Percentiles rank a stretch among this genome's conserved stretches.
Conservation (phyloP, 352 stramenopile species). For the Halophytophthora polymorphica region DNA sequence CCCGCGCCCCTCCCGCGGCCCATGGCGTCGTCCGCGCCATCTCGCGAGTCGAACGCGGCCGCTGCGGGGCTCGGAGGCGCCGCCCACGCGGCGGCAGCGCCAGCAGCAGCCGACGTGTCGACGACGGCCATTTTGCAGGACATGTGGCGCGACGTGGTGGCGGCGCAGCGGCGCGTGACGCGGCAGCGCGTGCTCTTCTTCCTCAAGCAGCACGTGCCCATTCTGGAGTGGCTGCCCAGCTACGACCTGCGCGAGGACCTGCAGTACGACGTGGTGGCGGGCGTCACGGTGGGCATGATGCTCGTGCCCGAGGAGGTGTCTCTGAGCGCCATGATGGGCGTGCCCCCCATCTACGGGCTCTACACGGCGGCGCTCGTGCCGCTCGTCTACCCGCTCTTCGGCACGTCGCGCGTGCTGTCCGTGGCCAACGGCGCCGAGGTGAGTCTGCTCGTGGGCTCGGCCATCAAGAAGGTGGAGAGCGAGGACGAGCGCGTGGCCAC, state of each 20-base stretch:
- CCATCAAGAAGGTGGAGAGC: conserved; percentile 47
- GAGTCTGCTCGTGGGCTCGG: conserved; percentile 58
- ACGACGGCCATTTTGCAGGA: background rate
- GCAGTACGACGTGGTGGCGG: conserved; percentile 64
- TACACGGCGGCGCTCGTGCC: conserved; percentile 71
- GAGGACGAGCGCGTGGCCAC: conserved; percentile 58
- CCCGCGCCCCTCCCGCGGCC: background rate
- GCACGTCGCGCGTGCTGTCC: conserved; percentile 54
- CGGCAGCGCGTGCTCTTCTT: conserved; percentile 35
- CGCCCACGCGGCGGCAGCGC: conserved; percentile 6
- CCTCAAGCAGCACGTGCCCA: conserved; percentile 56
- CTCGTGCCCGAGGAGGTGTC: conserved; percentile 91
- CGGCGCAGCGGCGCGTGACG: conserved; percentile 13
- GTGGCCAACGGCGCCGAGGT: conserved; percentile 69
- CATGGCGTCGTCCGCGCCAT: conserved; percentile 21
- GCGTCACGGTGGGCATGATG: conserved; percentile 87
- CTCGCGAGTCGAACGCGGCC: conserved; percentile 9
- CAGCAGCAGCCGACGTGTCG: background rate
- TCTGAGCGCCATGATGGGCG: conserved; percentile 87
- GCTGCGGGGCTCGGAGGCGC: conserved; percentile 7
- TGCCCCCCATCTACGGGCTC: conserved; percentile 64
- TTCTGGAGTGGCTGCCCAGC: conserved; percentile 65
- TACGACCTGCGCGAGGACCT: conserved; percentile 64
- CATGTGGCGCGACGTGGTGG: conserved; percentile 12
- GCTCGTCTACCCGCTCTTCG: conserved; percentile 72